These are phyloP conservation scores for Eudorina sp. DNA, from an alignment of 139 green algal species.

Conservation along the genomic window DNA sequence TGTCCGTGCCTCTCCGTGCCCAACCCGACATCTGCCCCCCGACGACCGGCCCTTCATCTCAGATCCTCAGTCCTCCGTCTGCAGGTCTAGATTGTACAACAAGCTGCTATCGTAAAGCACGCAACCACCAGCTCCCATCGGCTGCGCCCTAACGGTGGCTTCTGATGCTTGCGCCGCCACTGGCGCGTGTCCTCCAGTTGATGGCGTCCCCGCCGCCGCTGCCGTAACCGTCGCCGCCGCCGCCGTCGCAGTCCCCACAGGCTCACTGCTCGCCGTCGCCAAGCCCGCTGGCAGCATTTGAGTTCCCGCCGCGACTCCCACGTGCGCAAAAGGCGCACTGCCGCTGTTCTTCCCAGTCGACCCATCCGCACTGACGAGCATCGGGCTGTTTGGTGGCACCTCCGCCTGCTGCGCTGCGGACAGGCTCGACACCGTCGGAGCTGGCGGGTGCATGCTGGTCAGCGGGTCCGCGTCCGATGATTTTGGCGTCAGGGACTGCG, in stretches of 20 bases:
- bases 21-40: too few relatives aligned
- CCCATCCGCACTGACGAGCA: not conserved
- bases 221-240: not conserved
- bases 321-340: not conserved
- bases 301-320: not conserved
- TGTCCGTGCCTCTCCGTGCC: too few relatives aligned
- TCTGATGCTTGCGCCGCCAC: too few relatives aligned
- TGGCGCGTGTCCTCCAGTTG: too few relatives aligned
- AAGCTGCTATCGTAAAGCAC: conserved; percentile 37
- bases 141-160: too few relatives aligned
- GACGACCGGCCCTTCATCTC: too few relatives aligned
- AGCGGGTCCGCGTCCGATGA: not conserved
- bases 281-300: too few relatives aligned
- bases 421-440: not conserved
- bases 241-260: not conserved
- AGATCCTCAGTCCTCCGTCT: not conserved
- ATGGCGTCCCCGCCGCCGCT: too few relatives aligned
- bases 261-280: too few relatives aligned
- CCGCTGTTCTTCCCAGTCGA: not conserved
- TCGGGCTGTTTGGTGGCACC: not conserved
- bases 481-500: not conserved
- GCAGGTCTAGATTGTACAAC: conserved; percentile 16
- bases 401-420: not conserved
- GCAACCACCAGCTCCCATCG: not conserved
- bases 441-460: not conserved